Evolutionary conservation across 2,329 filamentous ascomycete genomes (phyloP).

Genomic region (Colletotrichum viniferum): DNA sequence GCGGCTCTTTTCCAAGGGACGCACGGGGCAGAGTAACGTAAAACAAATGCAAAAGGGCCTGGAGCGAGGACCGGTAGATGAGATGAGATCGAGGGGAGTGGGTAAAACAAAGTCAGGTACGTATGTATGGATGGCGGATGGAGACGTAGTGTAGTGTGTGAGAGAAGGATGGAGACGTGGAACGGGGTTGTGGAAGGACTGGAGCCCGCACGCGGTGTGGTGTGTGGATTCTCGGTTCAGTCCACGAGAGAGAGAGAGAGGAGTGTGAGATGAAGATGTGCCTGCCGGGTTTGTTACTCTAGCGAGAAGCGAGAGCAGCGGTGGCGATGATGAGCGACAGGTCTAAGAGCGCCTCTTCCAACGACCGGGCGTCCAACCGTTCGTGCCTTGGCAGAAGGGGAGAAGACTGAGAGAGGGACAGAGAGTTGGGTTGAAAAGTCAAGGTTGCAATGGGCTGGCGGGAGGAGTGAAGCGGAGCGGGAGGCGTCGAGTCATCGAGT

Average conservation of each 20-base stretch:
- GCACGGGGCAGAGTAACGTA: slow-evolving; percentile 22
- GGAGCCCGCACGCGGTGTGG: not conserved
- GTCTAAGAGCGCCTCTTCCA: slow-evolving; percentile 2
- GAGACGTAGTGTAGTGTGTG: not conserved
- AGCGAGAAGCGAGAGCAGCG: slow-evolving; percentile 11
- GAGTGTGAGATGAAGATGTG: not conserved
- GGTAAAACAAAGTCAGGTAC: slow-evolving; percentile 7
- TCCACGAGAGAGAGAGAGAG: not conserved
- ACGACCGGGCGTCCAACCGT: not conserved
- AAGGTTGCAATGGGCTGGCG: slow-evolving; percentile 9
- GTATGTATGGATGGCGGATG: not conserved
- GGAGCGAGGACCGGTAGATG: slow-evolving; percentile 16
- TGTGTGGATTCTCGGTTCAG: not conserved
- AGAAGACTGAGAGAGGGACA: not conserved
- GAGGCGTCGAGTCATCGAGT: slow-evolving; percentile 18
- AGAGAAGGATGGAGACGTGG: not conserved
- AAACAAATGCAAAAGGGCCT: slow-evolving; percentile 19
- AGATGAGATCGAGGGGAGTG: slow-evolving; percentile 18
- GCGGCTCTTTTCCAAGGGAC: slow-evolving; percentile 20
- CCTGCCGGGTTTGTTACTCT: not conserved
- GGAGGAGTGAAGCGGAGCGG: slow-evolving; percentile 8
- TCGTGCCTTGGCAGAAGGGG: not conserved
- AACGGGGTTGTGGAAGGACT: not conserved
- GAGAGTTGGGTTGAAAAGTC: slow-evolving; percentile 11
- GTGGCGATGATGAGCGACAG: slow-evolving; percentile 1